phyloP scores from a whole-genome alignment of 768 basidiomycete species.

The Gymnopilus junonius region DNA sequence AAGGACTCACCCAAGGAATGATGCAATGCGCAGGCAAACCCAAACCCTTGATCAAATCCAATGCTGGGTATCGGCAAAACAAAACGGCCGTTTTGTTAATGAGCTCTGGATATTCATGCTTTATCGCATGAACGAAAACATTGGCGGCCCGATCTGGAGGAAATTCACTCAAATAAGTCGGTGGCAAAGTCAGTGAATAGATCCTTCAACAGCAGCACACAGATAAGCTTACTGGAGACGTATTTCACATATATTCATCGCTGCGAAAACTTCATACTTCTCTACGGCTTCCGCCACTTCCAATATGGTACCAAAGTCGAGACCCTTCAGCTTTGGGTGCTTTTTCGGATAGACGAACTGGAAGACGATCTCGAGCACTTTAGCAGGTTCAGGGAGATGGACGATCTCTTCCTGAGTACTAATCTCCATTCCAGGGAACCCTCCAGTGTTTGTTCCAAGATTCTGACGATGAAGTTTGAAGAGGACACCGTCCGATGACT shows the following conservation, averaged over 20 bases:
- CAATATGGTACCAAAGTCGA: neutral
- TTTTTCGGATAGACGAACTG: conserved; percentile 29
- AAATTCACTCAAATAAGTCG: neutral
- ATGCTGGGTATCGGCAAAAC: neutral
- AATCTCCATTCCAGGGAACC: conserved; percentile 26
- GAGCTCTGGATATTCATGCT: neutral
- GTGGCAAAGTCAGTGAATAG: neutral
- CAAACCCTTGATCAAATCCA: neutral
- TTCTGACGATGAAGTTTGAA: conserved; percentile 27
- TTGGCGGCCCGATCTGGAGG: neutral
- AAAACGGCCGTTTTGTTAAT: neutral
- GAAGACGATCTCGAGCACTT: conserved; percentile 29
- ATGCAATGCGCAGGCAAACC: neutral
- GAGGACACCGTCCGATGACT: conserved; percentile 22
- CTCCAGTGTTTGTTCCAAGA: conserved; percentile 25
- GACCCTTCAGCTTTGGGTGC: conserved; percentile 22
- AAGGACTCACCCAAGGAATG: neutral
- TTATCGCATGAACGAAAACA: neutral
- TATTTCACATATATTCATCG: neutral
- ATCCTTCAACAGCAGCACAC: neutral
- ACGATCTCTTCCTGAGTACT: conserved; percentile 21
- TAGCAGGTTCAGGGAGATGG: conserved; percentile 22
- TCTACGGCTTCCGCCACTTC: neutral
- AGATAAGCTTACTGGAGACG: neutral
- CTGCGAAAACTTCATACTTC: neutral